Percentiles rank a stretch among this genome's conserved stretches.
These are phyloP conservation scores for Bremia lactucae DNA, from an alignment of 352 stramenopile species.

Conservation along the genomic window DNA sequence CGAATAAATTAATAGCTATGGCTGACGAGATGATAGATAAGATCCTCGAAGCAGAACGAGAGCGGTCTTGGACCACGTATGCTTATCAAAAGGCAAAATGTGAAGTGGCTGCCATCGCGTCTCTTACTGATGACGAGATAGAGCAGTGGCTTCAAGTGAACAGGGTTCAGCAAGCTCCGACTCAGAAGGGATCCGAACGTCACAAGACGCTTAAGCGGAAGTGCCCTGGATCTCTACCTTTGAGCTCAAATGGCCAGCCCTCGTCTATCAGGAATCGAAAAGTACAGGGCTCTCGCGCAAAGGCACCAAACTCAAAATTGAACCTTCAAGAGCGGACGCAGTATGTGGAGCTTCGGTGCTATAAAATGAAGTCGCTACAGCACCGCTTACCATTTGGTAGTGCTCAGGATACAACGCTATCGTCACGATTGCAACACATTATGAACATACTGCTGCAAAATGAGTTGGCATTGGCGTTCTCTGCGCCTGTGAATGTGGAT, in stretches of 20 bases:
- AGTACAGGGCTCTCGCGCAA: slow-evolving; percentile 7
- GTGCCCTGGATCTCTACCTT: slow-evolving; percentile 14
- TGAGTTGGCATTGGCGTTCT: slow-evolving; percentile 56
- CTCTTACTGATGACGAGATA: slow-evolving; percentile 41
- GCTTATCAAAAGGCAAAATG: slow-evolving; percentile 41
- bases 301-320: slow-evolving; percentile 1
- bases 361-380: slow-evolving; percentile 28
- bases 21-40: slow-evolving; percentile 38
- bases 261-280: slow-evolving; percentile 37
- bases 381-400: slow-evolving; percentile 19
- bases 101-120: slow-evolving; percentile 48
- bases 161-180: slow-evolving; percentile 6
- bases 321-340: slow-evolving; percentile 12
- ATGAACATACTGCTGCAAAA: slow-evolving; percentile 51
- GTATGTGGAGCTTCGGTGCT: slow-evolving; percentile 47
- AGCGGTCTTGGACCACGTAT: slow-evolving; percentile 35
- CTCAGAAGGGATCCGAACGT: slow-evolving; percentile 22
- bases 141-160: slow-evolving; percentile 57
- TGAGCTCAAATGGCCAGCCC: slow-evolving; percentile 12
- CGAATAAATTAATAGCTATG: slow-evolving; percentile 27
- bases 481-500: slow-evolving; percentile 49
- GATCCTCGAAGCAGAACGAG: slow-evolving; percentile 39
- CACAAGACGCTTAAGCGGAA: slow-evolving; percentile 49
- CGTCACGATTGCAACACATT: slow-evolving; percentile 47
- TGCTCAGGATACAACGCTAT: slow-evolving; percentile 37